Evolutionary conservation across 2,329 filamentous ascomycete genomes (phyloP).

Genomic region (Lasiodiplodia sp.): DNA sequence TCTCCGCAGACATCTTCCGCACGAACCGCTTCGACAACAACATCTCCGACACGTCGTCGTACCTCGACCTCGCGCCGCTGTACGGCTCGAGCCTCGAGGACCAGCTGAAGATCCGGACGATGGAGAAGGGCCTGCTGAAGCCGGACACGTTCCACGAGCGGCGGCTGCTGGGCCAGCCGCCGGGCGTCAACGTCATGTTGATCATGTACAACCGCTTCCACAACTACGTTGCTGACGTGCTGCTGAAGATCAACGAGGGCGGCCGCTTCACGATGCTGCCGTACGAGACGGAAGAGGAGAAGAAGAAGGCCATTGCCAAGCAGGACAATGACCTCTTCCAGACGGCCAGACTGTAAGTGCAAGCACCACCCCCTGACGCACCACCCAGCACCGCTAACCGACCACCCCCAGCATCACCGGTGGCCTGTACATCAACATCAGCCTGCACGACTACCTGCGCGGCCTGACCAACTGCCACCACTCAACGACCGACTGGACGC

Average conservation of each 20-base stretch:
- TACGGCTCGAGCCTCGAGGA: conserved; percentile 50
- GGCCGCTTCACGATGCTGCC: conserved; percentile 43
- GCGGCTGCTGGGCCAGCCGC: conserved; percentile 44
- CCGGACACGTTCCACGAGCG: conserved; percentile 48
- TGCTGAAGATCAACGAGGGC: conserved; percentile 54
- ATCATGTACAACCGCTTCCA: conserved; percentile 50
- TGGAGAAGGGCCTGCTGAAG: conserved; percentile 49
- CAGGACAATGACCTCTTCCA: conserved; percentile 47
- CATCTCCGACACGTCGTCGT: conserved; percentile 53
- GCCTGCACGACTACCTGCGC: conserved; percentile 50
- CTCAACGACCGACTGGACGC: conserved; percentile 52
- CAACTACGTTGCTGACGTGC: conserved; percentile 48
- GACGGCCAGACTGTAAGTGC: conserved; percentile 41
- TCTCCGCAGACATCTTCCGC: conserved; percentile 50
- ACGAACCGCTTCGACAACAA: conserved; percentile 46
- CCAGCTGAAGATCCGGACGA: conserved; percentile 46
- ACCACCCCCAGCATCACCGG: conserved; percentile 36
- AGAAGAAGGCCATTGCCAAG: conserved; percentile 37
- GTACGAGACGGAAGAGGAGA: conserved; percentile 23
- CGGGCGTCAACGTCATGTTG: conserved; percentile 45
- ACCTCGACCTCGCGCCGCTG: conserved; percentile 56
- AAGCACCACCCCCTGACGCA: too few species aligned
- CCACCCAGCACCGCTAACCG: neutral
- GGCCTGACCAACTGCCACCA: conserved; percentile 46
- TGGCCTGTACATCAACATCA: conserved; percentile 46